phyloP scores from a whole-genome alignment of 305 asterid species.

The Fraxinus nigra region DNA sequence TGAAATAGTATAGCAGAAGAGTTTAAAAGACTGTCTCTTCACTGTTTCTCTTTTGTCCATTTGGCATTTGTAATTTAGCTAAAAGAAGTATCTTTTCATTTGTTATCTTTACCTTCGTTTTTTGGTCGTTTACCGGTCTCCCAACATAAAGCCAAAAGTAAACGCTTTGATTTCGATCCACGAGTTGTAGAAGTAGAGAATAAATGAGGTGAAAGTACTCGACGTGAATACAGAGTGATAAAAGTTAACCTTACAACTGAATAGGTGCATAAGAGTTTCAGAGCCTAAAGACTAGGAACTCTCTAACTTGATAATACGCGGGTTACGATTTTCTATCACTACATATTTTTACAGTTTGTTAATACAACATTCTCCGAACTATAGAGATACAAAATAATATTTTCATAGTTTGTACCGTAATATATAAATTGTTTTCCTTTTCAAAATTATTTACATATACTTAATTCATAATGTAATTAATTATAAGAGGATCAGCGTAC shows the following conservation, averaged over 20 bases:
- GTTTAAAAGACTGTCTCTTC: neutral
- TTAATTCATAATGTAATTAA: neutral
- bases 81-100: neutral
- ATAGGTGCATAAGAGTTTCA: neutral
- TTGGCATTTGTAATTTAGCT: conserved; percentile 25
- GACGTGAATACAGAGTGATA: neutral
- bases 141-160: neutral
- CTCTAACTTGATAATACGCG: neutral
- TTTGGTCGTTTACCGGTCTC: neutral
- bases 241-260: neutral
- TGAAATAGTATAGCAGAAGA: neutral
- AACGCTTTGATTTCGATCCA: neutral
- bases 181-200: neutral
- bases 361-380: neutral
- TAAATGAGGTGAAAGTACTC: neutral
- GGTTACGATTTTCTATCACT: neutral
- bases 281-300: neutral
- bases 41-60: conserved; percentile 27
- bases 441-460: neutral
- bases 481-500: neutral
- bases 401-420: neutral
- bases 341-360: too few relatives aligned
- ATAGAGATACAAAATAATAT: too few relatives aligned
- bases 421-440: neutral
- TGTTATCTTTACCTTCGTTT: conserved; percentile 1